Evolutionary conservation across 208 protist genomes (phyloP), one percentile per base, ranked within the genome.

Genomic region (Acanthamoeba royreba): DNA sequence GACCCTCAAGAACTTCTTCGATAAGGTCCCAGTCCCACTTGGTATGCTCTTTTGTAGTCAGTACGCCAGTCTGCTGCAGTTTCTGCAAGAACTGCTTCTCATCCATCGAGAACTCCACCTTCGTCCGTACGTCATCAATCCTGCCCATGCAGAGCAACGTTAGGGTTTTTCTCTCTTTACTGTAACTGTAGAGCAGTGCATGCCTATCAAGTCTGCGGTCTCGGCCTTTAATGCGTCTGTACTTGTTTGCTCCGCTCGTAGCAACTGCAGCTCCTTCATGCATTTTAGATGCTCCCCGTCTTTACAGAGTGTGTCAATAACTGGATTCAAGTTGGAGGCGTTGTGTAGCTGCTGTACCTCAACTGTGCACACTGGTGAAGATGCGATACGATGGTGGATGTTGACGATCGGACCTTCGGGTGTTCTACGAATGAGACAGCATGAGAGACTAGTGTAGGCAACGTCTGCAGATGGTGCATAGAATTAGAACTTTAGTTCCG

Each of bases 21-120:
- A 95, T 95, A 5, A 85, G 63, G n/a, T 95, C 94, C 94, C 94
- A 95, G 28, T 88, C 90, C 94, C 94, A 95, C n/a, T 94, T 94
- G 28, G 19, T 42, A 35, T 79, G 46, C 19, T 95, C 94, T 25
- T 95, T 95, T 0, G 94, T 95, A 0, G 35, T 35, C 0, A 85
- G 69, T 0, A 93, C 89, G 43, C 94, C 92, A 25, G 94, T 94
- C 11, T 95, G 92, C 22, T 89, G 72, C 5, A 95, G 52, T 9
- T 94, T 94, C 22, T 91, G 45, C 61, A 92, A 63, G 46, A 95
- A 93, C 52, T 95, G 94, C 0, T 17, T 61, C 22, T 94, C 66
- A 15, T 95, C 94, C 92, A 95, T 94, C 45, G 87, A 92, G 47
- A 63, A 94, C 4, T 95, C 94, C 66, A 95, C 88, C 38, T 92